Evolutionary conservation across 352 stramenopile genomes (phyloP).

Genomic region (Globisporangium camurandrum): DNA sequence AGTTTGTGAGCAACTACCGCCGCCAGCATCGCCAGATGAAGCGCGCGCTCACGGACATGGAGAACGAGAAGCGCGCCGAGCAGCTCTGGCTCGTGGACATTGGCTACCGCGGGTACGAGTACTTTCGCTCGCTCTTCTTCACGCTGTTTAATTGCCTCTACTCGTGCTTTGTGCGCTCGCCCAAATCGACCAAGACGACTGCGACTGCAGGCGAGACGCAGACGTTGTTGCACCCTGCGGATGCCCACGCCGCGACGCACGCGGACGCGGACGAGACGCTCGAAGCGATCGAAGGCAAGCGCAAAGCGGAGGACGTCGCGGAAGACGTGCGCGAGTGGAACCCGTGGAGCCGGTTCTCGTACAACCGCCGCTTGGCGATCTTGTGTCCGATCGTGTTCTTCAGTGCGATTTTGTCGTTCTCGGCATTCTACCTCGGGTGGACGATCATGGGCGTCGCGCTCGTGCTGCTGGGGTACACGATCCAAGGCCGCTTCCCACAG

Average conservation of each 20-base stretch:
- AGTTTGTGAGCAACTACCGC: conserved; percentile 85
- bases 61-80: conserved; percentile 77
- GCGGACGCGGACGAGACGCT: conserved; percentile 47
- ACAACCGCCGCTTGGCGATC: conserved; percentile 54
- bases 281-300: conserved; percentile 55
- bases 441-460: conserved; percentile 77
- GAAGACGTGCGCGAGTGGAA: conserved; percentile 48
- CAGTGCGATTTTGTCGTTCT: conserved; percentile 80
- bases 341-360: conserved; percentile 75
- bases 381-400: conserved; percentile 59
- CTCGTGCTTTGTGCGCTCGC: conserved; percentile 11
- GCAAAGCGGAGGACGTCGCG: conserved; percentile 34
- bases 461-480: conserved; percentile 68
- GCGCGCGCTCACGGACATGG: conserved; percentile 56
- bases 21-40: conserved; percentile 70
- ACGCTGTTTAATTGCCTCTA: conserved; percentile 32
- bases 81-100: conserved; percentile 81
- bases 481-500: conserved; percentile 78
- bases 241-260: conserved; percentile 8
- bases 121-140: conserved; percentile 60
- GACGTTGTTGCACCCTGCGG: not conserved
- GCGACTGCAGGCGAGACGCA: conserved; percentile 3
- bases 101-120: conserved; percentile 72
- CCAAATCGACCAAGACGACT: conserved; percentile 9
- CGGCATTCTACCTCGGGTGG: conserved; percentile 73